Evolutionary conservation across 2,329 filamentous ascomycete genomes (phyloP), one percentile per base, ranked within the genome.

Genomic region (Stagonosporopsis cucurbitacearum): DNA sequence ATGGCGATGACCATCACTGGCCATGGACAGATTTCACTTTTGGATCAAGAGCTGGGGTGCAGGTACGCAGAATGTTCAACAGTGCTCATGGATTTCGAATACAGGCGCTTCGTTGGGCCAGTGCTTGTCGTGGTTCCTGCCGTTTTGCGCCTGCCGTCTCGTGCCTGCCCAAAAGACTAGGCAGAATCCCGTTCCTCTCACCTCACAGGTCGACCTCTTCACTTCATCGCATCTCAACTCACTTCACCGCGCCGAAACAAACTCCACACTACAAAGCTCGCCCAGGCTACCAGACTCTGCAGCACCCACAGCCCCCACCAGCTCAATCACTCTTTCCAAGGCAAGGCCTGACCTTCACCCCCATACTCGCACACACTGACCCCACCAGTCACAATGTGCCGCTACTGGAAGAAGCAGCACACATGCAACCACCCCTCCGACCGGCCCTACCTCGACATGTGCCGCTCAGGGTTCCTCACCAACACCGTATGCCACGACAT

Each of bases 371-470:
- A n/a, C n/a, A 4, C 33, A 36, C 33, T 20, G 20, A 40, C 39
- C n/a, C 37, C 12, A 22, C 25, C 39, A 48, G n/a, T 42, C 44
- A 59, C 6, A 8, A 69, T 69, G 67, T 69, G 67, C 48, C 52
- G 50, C 20, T 68, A 67, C 60, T 67, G 65, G 64, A 67, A 59
- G 39, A 69, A 69, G 30, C 36, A 48, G 7, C 64, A 68, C 46
- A 67, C 63, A 3, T 69, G 67, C 54, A 50, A 40, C 3, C 59
- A 68, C 57, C 33, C 45, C 45, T 60, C 56, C 1, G 64, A 64
- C 43, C 61, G 65, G 2, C 61, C 59, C 2, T 66, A 68, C 54
- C 54, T 69, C 50, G 63, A 66, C 32, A 60, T 66, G 64, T 69
- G 67, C 55, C 60, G 59, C 6, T 26, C 60, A 1, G 64, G 65